A percentile compares a stretch with the other conserved stretches of the same genome.
These are phyloP conservation scores for Pichia exigua DNA, from an alignment of 805 yeast species.

Conservation along the genomic window DNA sequence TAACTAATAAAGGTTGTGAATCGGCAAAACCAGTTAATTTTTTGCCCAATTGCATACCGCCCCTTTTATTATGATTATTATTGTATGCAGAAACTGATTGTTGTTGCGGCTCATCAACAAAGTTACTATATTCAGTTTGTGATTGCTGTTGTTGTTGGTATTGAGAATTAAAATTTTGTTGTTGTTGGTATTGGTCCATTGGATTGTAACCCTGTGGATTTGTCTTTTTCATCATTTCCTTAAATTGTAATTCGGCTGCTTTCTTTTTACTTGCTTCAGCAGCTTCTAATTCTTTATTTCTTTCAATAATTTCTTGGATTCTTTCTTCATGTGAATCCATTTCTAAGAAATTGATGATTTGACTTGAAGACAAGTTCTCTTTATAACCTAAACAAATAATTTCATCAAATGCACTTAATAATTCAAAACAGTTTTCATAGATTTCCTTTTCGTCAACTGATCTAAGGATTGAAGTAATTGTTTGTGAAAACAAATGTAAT, in stretches of 20 bases:
- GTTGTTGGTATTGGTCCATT: conserved; percentile 5
- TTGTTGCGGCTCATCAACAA: neutral
- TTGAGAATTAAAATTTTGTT: conserved; percentile 15
- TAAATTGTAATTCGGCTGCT: conserved; percentile 83
- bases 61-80: conserved; percentile 36
- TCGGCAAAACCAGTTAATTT: conserved; percentile 24
- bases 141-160: conserved; percentile 1
- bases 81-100: neutral
- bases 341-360: conserved; percentile 81
- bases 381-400: conserved; percentile 83
- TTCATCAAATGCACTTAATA: conserved; percentile 89
- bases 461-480: conserved; percentile 67
- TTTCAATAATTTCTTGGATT: conserved; percentile 94
- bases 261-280: conserved; percentile 93
- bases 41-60: conserved; percentile 76
- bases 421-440: conserved; percentile 77
- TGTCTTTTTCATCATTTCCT: conserved; percentile 56
- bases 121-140: conserved; percentile 13
- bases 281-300: conserved; percentile 95
- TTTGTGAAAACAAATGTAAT: conserved; percentile 73
- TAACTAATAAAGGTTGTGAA: conserved; percentile 25
- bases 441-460: conserved; percentile 76
- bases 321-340: conserved; percentile 99
- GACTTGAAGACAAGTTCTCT: conserved; percentile 74
- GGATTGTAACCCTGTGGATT: conserved; percentile 1